These are phyloP conservation scores for Bipolaris gigantea DNA, from an alignment of 2,329 filamentous ascomycete species.

Conservation along the genomic window DNA sequence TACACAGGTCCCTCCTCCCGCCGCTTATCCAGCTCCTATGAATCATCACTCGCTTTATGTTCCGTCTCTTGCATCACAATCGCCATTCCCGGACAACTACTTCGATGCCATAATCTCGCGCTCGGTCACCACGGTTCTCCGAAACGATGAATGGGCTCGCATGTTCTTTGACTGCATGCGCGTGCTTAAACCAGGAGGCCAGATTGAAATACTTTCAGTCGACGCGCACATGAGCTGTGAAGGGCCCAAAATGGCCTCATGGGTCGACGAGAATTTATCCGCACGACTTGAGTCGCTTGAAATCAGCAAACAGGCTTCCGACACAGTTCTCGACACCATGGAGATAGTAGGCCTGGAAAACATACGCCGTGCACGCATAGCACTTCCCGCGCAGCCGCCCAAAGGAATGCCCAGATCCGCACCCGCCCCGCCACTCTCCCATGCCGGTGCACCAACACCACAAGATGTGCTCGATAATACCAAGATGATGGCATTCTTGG, in stretches of 20 bases:
- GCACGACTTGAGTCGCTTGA: conserved; percentile 25
- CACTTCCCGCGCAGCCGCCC: conserved; percentile 25
- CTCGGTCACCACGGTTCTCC: conserved; percentile 26
- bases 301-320: conserved; percentile 28
- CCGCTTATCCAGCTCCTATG: conserved; percentile 29
- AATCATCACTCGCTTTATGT: conserved; percentile 34
- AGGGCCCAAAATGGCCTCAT: conserved; percentile 23
- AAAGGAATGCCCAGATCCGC: conserved; percentile 8
- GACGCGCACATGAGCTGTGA: conserved; percentile 32
- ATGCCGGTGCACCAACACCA: conserved; percentile 11
- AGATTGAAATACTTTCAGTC: conserved; percentile 31
- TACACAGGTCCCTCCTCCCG: conserved; percentile 21
- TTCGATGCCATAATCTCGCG: conserved; percentile 33
- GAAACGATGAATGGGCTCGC: conserved; percentile 33
- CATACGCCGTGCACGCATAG: conserved; percentile 32
- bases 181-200: conserved; percentile 32
- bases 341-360: conserved; percentile 34
- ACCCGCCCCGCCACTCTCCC: conserved; percentile 12
- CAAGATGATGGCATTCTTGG: conserved; percentile 33
- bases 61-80: conserved; percentile 24
- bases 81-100: conserved; percentile 31
- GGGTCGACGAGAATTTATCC: conserved; percentile 31
- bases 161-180: conserved; percentile 36
- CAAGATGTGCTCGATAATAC: conserved; percentile 26
- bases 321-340: conserved; percentile 34